Base-by-base conservation (phyloP, 2,329 filamentous ascomycete species). In the Fusarium caatingaense region DNA sequence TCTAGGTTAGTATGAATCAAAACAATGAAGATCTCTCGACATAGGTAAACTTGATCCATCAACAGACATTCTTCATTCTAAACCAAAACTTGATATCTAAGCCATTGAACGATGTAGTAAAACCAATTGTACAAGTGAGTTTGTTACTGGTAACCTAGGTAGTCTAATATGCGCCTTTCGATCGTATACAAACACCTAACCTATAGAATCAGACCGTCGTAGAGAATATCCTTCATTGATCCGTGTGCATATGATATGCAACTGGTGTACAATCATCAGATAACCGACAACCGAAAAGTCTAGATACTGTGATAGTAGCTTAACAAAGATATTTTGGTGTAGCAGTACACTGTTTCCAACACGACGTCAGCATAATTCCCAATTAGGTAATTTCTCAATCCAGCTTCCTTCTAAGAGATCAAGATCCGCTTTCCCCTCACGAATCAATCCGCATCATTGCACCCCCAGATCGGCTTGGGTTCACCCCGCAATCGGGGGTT, bases 351-450 rank as follows among this genome's bases (percentile, higher is more conserved):
- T 23, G 40, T 44, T 46, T 20, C 13, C 56, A 40, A 27, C 34
- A 53, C 49, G 60, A 64, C 58, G 58, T 58, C 50, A 64, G 30
- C 23, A 41, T 18, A 45, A 46, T 61, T 8, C 63, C 62, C 25
- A 56, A 66, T 50, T 56, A 66, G 62, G 63, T 16, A 66, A 66
- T 55, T 66, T 66, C 62, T 66, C 62, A 41, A 45, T 41, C 56
- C 28, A 66, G 47, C 63, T 66, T 66, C 62, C 63, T 66, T 65
- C 25, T 45, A 46, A 51, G 45, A 51, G 28, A 32, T 32, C 32
- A 57, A 68, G 57, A 59, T 70, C 67, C 67, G 68, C 68, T 63
- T 69, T 64, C 65, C 69, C 68, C 69, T 72, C 68, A 71, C 68
- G 48, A 57, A 60, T 61, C 12, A 57, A 49, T 42, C 56, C 51